A percentile compares a stretch with the other conserved stretches of the same genome.
These are phyloP conservation scores for Lasiodiplodia theobromae DNA, from an alignment of 2,329 filamentous ascomycete genomes.

Conservation along the genomic window DNA sequence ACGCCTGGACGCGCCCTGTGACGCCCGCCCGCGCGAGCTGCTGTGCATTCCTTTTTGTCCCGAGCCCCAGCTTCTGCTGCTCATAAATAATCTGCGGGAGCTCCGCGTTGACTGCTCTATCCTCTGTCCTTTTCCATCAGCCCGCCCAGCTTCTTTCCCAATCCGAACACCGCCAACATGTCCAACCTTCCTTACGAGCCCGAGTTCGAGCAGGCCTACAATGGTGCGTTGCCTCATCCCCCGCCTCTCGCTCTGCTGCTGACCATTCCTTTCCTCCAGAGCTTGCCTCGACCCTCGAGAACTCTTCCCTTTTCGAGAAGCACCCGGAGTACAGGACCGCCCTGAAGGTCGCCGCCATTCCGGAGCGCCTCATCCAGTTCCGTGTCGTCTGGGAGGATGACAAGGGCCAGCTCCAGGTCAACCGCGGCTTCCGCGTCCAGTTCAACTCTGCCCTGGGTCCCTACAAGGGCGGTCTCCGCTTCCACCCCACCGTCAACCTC, in stretches of 20 bases:
- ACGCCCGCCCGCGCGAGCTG: conserved; percentile 17
- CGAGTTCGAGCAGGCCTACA: conserved; percentile 99
- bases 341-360: conserved; percentile 84
- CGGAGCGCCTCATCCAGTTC: conserved; percentile 97
- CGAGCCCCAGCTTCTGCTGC: conserved; percentile 25
- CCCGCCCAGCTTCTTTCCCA: conserved; percentile 12
- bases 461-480: conserved; percentile 96
- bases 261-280: conserved; percentile 62
- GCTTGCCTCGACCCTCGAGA: conserved; percentile 92
- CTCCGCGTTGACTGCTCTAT: background rate
- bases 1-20: conserved; percentile 22
- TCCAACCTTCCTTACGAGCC: conserved; percentile 87
- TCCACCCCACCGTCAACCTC: conserved; percentile 87
- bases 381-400: conserved; percentile 97
- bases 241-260: background rate
- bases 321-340: conserved; percentile 94
- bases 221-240: conserved; percentile 65
- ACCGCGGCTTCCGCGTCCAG: conserved; percentile 95
- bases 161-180: conserved; percentile 59
- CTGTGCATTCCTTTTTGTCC: conserved; percentile 32
- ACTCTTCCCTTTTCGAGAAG: conserved; percentile 90
- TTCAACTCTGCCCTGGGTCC: conserved; percentile 98
- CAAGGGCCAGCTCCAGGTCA: conserved; percentile 85
- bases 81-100: conserved; percentile 29
- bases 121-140: conserved; percentile 28